These are phyloP conservation scores for Simplicillium sp. DNA, from an alignment of 2,329 filamentous ascomycete genomes.

Conservation along the genomic window DNA sequence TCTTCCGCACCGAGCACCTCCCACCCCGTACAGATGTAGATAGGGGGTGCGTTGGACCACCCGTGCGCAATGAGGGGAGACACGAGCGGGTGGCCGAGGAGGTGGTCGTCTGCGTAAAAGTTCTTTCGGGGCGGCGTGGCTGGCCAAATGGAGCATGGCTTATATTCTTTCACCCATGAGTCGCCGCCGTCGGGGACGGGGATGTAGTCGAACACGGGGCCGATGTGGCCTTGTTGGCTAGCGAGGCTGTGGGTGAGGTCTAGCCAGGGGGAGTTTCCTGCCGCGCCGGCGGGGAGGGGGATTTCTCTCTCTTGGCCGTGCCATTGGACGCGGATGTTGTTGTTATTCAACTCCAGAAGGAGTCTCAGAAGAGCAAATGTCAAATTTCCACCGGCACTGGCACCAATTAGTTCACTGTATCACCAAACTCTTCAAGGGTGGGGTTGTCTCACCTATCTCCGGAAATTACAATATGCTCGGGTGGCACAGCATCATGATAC, in stretches of 20 bases:
- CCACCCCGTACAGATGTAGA: constrained; percentile 61
- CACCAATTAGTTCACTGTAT: not conserved
- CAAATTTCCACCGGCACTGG: constrained; percentile 65
- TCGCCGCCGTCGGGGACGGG: constrained; percentile 34
- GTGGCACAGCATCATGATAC: constrained; percentile 47
- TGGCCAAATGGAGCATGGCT: constrained; percentile 48
- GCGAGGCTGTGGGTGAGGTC: constrained; percentile 41
- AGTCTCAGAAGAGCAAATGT: constrained; percentile 57
- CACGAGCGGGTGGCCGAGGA: constrained; percentile 57
- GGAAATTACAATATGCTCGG: constrained; percentile 52
- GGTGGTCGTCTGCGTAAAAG: constrained; percentile 44
- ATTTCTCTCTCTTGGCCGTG: constrained; percentile 48
- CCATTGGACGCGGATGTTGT: constrained; percentile 43
- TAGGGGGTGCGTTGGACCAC: constrained; percentile 56
- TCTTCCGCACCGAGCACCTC: constrained; percentile 64
- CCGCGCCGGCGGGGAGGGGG: constrained; percentile 57
- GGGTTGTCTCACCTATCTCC: constrained; percentile 56
- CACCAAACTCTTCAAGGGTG: no score
- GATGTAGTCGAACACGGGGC: constrained; percentile 24
- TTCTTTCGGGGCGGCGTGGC: constrained; percentile 40
- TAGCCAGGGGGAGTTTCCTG: constrained; percentile 58
- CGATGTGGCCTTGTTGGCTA: constrained; percentile 12
- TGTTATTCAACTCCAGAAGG: constrained; percentile 50
- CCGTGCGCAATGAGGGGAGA: constrained; percentile 41
- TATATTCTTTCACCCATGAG: constrained; percentile 11